Base-by-base conservation (phyloP, 2,329 filamentous ascomycete species). In the Nothomitra cinnamomea region DNA sequence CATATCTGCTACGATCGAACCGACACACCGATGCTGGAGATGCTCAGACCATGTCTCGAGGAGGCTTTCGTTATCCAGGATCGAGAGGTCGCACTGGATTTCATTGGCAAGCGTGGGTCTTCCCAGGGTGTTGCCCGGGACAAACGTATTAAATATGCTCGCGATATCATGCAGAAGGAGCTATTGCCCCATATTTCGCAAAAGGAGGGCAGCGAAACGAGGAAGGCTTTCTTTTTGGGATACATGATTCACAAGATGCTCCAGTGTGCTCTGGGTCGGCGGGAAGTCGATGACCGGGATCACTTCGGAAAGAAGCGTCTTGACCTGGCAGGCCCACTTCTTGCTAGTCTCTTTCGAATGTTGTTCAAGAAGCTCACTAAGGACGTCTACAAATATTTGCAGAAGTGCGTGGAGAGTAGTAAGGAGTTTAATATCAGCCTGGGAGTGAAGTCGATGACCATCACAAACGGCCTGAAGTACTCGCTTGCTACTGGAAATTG, bases 301-400 rank as follows among this genome's bases (percentile, higher is more conserved):
- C 94, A 98, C 67, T 95, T 98, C 64, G 92, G 92, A 63, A 96
- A 96, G 77, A 98, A 98, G 77, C 85, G 92, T 60, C 76, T 98
- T 55, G 92, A 98, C 72, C 77, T 98, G 62, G 90, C 92, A 54
- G 92, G 92, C 58, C 90, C 92, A 32, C 75, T 98, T 55, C 80
- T 98, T 60, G 90, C 90, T n/a, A 94, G 94, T 65, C 77, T 98
- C 42, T 98, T 98, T 79, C 84, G 92, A 57, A 83, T 83, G 56
- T 82, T 96, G 56, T 90, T 95, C 66, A 81, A 87, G 58, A 86
- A 92, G 66, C 80, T 98, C 65, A 94, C 88, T 47, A 84, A 85
- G 56, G 92, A 98, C 61, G 81, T 96, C 53, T 86, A 87, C 67
- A 84, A 84, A 59, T 94, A 95, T 63, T 79, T 98, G 59, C 87